Evolutionary conservation across 2,329 filamentous ascomycete species (phyloP).

Genomic region (Fusarium abutilonis): DNA sequence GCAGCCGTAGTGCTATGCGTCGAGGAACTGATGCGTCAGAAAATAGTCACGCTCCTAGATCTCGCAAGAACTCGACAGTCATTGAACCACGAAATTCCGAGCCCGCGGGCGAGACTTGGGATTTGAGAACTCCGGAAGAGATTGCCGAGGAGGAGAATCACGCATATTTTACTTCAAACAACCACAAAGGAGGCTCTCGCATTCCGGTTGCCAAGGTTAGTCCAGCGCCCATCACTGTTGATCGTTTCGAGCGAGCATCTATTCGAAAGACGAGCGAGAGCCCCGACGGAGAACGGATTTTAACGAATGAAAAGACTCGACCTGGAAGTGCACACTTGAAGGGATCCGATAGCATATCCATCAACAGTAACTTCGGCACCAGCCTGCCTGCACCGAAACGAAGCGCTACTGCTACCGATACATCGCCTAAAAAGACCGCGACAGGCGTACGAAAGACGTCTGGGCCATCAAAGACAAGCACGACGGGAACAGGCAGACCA

Average conservation of each 20-base stretch:
- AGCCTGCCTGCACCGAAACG: constrained; percentile 52
- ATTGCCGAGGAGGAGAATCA: constrained; percentile 69
- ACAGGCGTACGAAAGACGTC: constrained; percentile 57
- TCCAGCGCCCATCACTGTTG: constrained; percentile 76
- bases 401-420: constrained; percentile 53
- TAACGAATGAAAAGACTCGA: constrained; percentile 69
- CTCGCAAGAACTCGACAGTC: constrained; percentile 59
- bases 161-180: constrained; percentile 63
- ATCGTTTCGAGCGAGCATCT: constrained; percentile 78
- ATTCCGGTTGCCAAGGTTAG: constrained; percentile 88
- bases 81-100: constrained; percentile 54
- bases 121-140: constrained; percentile 81
- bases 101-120: constrained; percentile 66
- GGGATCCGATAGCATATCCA: constrained; percentile 40
- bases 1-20: constrained; percentile 51
- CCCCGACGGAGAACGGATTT: constrained; percentile 64
- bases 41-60: constrained; percentile 40
- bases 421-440: constrained; percentile 63
- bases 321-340: constrained; percentile 74
- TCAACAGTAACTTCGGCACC: constrained; percentile 26
- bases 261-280: constrained; percentile 68
- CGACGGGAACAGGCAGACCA: constrained; percentile 59
- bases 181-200: constrained; percentile 73
- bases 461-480: constrained; percentile 52
- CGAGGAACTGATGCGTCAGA: constrained; percentile 49